These are phyloP conservation scores for Tricholoma flavovirens DNA, from an alignment of 768 basidiomycete species.

Conservation along the genomic window DNA sequence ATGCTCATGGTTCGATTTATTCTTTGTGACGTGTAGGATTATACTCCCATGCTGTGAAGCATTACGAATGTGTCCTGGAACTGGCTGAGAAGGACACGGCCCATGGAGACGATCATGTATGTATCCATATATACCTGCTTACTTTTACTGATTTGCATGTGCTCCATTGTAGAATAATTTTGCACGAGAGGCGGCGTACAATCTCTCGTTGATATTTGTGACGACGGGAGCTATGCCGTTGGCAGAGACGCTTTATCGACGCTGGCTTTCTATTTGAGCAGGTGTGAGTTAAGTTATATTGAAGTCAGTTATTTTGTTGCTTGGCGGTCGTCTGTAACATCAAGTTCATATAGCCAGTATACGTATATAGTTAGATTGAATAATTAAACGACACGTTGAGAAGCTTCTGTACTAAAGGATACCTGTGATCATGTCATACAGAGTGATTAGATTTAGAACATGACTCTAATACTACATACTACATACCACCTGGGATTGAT, in stretches of 20 bases:
- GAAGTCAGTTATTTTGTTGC: neutral
- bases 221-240: slow-evolving; percentile 69
- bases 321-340: too few relatives aligned
- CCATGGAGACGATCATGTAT: slow-evolving; percentile 23
- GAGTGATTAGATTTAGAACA: too few relatives aligned
- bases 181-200: slow-evolving; percentile 49
- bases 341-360: too few relatives aligned
- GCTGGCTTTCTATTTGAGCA: slow-evolving; percentile 74
- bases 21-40: slow-evolving; percentile 46
- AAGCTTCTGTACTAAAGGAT: too few relatives aligned
- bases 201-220: slow-evolving; percentile 77
- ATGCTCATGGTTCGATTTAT: neutral
- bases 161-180: too few relatives aligned
- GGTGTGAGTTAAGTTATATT: neutral
- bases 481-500: too few relatives aligned
- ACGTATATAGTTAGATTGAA: too few relatives aligned
- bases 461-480: too few relatives aligned
- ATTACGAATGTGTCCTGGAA: slow-evolving; percentile 75
- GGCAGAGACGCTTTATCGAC: slow-evolving; percentile 64
- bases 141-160: neutral
- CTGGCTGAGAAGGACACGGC: slow-evolving; percentile 41
- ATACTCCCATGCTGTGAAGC: slow-evolving; percentile 72
- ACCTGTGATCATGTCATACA: too few relatives aligned
- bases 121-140: neutral
- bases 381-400: too few relatives aligned